Conservation (phyloP, 257 asterid genomes). For the Ilex aquifolium region DNA sequence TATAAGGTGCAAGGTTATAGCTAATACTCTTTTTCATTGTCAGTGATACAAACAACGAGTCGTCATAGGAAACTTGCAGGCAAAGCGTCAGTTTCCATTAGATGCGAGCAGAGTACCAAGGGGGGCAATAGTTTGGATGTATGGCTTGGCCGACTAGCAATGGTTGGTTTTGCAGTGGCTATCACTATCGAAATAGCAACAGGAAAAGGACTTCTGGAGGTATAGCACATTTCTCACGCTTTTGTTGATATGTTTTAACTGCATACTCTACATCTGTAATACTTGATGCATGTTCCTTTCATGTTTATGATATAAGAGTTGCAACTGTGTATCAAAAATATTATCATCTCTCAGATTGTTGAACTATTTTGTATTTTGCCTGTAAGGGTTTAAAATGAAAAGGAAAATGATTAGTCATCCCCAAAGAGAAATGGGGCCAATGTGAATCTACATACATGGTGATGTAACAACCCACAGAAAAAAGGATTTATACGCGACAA, state of each 20-base stretch:
- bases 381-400: no score
- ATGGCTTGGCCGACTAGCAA: slow-evolving; percentile 87
- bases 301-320: no score
- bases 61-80: slow-evolving; percentile 15
- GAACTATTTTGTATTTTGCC: no score
- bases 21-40: slow-evolving; percentile 2
- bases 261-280: no score
- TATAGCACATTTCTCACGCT: slow-evolving; percentile 3
- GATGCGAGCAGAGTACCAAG: slow-evolving; percentile 73
- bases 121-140: slow-evolving; percentile 56
- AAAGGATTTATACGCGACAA: no score
- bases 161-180: slow-evolving; percentile 78
- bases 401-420: no score
- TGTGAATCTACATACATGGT: no score
- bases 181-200: slow-evolving; percentile 66
- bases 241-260: neutral
- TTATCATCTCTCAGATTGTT: no score
- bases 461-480: no score
- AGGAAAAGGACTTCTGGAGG: slow-evolving; percentile 80
- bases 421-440: no score
- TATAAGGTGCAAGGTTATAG: neutral
- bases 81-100: slow-evolving; percentile 32
- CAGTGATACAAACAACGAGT: slow-evolving; percentile 38
- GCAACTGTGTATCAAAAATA: no score
- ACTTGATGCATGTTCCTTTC: no score